Evolutionary conservation across 305 asterid genomes (phyloP), one percentile per base, ranked within the genome.

Genomic region (Petunia hybrid): DNA sequence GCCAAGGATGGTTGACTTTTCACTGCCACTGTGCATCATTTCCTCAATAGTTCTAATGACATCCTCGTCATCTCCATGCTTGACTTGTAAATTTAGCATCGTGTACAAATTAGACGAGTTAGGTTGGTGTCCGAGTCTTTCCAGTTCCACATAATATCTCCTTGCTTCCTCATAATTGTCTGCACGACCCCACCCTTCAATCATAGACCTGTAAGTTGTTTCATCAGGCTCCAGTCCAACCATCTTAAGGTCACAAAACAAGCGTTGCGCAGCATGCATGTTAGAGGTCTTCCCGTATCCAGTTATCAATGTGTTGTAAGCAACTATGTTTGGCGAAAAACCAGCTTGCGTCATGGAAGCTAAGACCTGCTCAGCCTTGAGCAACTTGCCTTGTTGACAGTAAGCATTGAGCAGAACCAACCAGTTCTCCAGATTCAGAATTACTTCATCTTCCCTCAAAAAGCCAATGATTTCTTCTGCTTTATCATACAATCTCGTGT

Each of bases 141-240:
- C 90, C 80, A 93, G 95, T 83, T 93, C 88, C 41, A 1, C 71
- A 81, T 86, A 91, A 81, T 88, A 88, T 86, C 85, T 79, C 69
- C 85, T 84, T 14, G 91, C 92, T 87, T 80, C 77, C 43, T 84
- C 40, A 67, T 89, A 93, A 82, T 88, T 88, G 40, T 86, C 89
- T 61, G 85, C 86, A 76, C 94, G 89, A 80, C 99, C 98, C 97
- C 98, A 95, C 73, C 99, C 99, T 89, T 93, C 98, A 65, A 93
- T 86, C 89, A 95, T 84, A 53, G 98, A 87, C 90, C 97, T 91
- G 82, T 94, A 95, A 7, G 99, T 93, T 42, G 95, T 88, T 87
- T 89, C 99, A 87, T 93, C 93, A 43, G 97, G 97, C 83, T 80
- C 88, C 82, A 91, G 8, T 4, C 97, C 94, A 69, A 82, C 83